Evolutionary conservation across 2,329 filamentous ascomycete species (phyloP).

Genomic region (Aspergillus fischeri): DNA sequence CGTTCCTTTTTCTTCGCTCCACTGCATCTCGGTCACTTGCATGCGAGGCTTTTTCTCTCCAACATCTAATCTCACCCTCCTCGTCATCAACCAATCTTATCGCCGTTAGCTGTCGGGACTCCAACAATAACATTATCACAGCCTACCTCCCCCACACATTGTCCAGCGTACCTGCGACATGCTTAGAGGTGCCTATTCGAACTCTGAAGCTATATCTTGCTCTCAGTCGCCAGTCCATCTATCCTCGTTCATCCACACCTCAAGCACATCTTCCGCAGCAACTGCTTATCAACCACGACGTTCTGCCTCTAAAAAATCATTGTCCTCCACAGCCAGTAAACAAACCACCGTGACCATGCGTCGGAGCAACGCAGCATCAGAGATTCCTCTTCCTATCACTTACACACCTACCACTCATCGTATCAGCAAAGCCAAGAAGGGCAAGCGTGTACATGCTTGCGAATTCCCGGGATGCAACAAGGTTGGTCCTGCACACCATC

Average conservation of each 20-base stretch:
- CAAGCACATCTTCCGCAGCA: slow-evolving; percentile 13
- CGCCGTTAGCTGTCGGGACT: background rate
- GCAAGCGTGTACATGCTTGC: slow-evolving; percentile 48
- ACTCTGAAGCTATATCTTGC: slow-evolving; percentile 19
- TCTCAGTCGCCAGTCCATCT: slow-evolving; percentile 19
- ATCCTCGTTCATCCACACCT: slow-evolving; percentile 19
- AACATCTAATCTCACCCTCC: slow-evolving; percentile 14
- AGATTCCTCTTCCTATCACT: slow-evolving; percentile 35
- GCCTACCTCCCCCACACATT: slow-evolving; percentile 17
- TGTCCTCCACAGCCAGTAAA: slow-evolving; percentile 17
- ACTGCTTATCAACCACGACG: slow-evolving; percentile 11
- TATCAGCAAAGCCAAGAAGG: slow-evolving; percentile 51
- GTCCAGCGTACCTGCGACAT: slow-evolving; percentile 15
- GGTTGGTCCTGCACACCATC: slow-evolving; percentile 28
- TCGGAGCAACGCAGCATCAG: slow-evolving; percentile 23
- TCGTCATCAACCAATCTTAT: slow-evolving; percentile 9
- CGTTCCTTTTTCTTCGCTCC: slow-evolving; percentile 3
- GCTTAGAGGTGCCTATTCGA: slow-evolving; percentile 20
- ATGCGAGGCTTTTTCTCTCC: slow-evolving; percentile 8
- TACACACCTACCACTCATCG: slow-evolving; percentile 49
- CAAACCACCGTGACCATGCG: slow-evolving; percentile 24
- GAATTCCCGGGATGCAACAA: slow-evolving; percentile 46
- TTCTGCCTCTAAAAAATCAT: slow-evolving; percentile 1
- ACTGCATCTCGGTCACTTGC: slow-evolving; percentile 10
- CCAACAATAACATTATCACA: slow-evolving; percentile 12